Conservation (phyloP, 352 stramenopile species). For the Phytophthora cajani region DNA sequence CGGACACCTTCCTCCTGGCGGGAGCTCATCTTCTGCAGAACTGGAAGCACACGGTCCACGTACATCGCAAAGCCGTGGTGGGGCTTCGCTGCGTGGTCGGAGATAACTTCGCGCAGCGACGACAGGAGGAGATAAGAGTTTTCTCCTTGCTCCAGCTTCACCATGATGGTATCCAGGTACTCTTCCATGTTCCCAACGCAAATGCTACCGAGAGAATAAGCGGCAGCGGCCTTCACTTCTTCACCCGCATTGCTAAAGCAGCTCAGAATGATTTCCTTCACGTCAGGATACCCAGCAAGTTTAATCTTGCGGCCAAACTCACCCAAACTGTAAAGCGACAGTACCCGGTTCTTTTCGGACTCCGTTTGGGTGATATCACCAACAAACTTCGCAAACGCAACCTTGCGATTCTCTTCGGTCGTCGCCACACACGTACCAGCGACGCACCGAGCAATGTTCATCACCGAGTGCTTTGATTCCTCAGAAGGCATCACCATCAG, state of each 20-base stretch:
- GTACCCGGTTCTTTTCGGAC: conserved; percentile 78
- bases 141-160: conserved; percentile 88
- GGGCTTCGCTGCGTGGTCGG: conserved; percentile 74
- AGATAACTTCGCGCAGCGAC: conserved; percentile 96
- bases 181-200: conserved; percentile 94
- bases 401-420: conserved; percentile 61
- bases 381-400: conserved; percentile 80
- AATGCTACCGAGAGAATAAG: conserved; percentile 96
- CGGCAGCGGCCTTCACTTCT: conserved; percentile 96
- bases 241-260: conserved; percentile 90
- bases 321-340: conserved; percentile 95
- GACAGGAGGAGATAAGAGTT: conserved; percentile 98
- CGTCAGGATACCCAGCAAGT: conserved; percentile 82
- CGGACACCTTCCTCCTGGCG: conserved; percentile 95
- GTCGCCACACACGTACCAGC: conserved; percentile 83
- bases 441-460: conserved; percentile 95
- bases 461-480: conserved; percentile 91
- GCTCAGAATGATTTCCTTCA: conserved; percentile 91
- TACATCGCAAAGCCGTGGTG: conserved; percentile 80
- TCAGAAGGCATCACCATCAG: conserved; percentile 72
- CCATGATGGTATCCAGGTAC: conserved; percentile 93
- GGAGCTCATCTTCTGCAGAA: conserved; percentile 93
- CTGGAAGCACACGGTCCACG: conserved; percentile 91
- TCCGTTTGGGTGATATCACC: conserved; percentile 60
- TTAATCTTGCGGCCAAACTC: conserved; percentile 95